A percentile compares a stretch with the other conserved stretches of the same genome.
Evolutionary conservation across 306 rosid genomes (phyloP).

Genomic region (barrel medic (Medicago truncatula)): MtrunA17r5.0-ANR NC_053042.1:19118001-19118500

Average conservation of each 20-base stretch:
- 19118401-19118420: constrained; percentile 3
- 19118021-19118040: background rate
- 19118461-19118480: constrained; percentile 16
- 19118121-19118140: constrained; percentile 28
- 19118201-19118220: background rate
- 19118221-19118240: constrained; percentile 17
- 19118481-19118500: constrained; percentile 20
- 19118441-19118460: background rate
- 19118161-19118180: constrained; percentile 11
- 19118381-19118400: constrained; percentile 5
- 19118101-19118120: constrained; percentile 27
- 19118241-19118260: constrained; percentile 8
- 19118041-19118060: background rate
- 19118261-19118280: constrained; percentile 20
- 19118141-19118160: constrained; percentile 13
- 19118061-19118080: background rate
- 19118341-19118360: constrained; percentile 10
- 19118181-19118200: constrained; percentile 7
- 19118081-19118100: background rate
- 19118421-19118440: background rate
- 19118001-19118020: constrained; percentile 7
- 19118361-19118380: background rate
- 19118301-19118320: background rate
- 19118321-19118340: background rate
- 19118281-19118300: background rate